phyloP scores from a whole-genome alignment of 2,329 filamentous ascomycete species.

The Colletotrichum tanaceti region DNA sequence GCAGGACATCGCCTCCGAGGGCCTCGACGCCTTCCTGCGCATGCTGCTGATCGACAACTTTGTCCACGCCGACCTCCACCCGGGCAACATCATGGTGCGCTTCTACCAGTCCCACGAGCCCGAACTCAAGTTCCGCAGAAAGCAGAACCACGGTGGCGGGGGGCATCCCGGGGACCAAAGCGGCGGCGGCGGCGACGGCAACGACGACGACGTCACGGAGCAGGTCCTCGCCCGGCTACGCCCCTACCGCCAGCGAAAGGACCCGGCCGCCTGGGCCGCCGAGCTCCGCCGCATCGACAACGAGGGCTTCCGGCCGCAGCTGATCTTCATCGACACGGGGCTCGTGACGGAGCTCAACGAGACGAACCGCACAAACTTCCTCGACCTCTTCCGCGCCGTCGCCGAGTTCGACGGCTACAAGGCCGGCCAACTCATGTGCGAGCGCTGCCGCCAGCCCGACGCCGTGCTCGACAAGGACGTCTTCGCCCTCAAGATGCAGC shows the following conservation, averaged over 20 bases:
- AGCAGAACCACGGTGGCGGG: constrained; percentile 44
- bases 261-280: constrained; percentile 76
- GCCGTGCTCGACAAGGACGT: constrained; percentile 89
- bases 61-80: constrained; percentile 94
- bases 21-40: constrained; percentile 92
- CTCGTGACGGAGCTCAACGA: constrained; percentile 93
- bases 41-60: constrained; percentile 99
- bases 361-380: constrained; percentile 87
- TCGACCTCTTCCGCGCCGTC: constrained; percentile 94
- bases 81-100: constrained; percentile 99
- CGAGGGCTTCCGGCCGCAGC: constrained; percentile 91
- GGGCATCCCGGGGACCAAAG: constrained; percentile 56
- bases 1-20: constrained; percentile 93
- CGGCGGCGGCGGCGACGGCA: constrained; percentile 59
- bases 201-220: constrained; percentile 80
- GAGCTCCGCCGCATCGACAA: constrained; percentile 81
- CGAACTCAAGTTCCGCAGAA: constrained; percentile 60
- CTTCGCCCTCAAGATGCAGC: constrained; percentile 96
- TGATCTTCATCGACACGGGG: constrained; percentile 97
- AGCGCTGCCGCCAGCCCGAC: constrained; percentile 91
- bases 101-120: constrained; percentile 89
- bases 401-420: constrained; percentile 98
- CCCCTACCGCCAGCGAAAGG: constrained; percentile 72
- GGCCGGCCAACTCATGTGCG: constrained; percentile 94
- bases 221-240: constrained; percentile 83